A percentile compares a stretch with the other conserved stretches of the same genome.
phyloP scores from a whole-genome alignment of 164 flowering plant species.

The Tinospora cordifolia region DNA sequence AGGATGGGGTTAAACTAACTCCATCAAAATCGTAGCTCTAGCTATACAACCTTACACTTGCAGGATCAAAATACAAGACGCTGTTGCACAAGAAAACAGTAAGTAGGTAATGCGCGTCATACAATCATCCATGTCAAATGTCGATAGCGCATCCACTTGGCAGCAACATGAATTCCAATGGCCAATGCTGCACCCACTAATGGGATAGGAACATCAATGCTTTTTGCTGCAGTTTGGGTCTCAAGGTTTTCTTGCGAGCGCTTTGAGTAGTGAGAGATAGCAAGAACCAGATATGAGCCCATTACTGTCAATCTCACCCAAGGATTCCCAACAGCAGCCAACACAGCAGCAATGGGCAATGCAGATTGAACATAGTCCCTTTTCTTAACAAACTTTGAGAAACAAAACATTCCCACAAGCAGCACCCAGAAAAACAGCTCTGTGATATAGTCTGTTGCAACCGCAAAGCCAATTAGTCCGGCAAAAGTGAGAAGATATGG shows the following conservation, averaged over 20 bases:
- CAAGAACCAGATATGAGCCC: slow-evolving; percentile 45
- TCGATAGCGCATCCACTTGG: slow-evolving; percentile 74
- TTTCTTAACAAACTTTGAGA: slow-evolving; percentile 34
- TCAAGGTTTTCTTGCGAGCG: slow-evolving; percentile 25
- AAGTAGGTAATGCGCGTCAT: slow-evolving; percentile 15
- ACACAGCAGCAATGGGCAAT: slow-evolving; percentile 68
- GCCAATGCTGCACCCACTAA: slow-evolving; percentile 56
- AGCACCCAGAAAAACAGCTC: slow-evolving; percentile 71
- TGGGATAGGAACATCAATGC: slow-evolving; percentile 49
- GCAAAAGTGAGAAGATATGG: slow-evolving; percentile 52
- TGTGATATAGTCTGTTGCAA: slow-evolving; percentile 47
- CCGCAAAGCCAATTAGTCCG: slow-evolving; percentile 67
- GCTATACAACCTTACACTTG: background rate
- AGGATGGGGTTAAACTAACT: background rate
- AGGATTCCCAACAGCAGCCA: slow-evolving; percentile 77
- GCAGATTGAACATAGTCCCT: slow-evolving; percentile 62
- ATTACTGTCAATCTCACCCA: slow-evolving; percentile 63
- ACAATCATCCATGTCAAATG: slow-evolving; percentile 93
- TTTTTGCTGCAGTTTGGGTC: slow-evolving; percentile 21
- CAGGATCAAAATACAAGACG: background rate
- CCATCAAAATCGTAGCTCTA: background rate
- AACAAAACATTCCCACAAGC: slow-evolving; percentile 46
- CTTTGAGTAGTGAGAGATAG: slow-evolving; percentile 55
- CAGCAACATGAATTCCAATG: slow-evolving; percentile 55
- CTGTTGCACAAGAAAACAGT: background rate